Evolutionary conservation across 2,329 filamentous ascomycete genomes (phyloP), one percentile per base, ranked within the genome.

Genomic region (Dothideomycetes sp.): DNA sequence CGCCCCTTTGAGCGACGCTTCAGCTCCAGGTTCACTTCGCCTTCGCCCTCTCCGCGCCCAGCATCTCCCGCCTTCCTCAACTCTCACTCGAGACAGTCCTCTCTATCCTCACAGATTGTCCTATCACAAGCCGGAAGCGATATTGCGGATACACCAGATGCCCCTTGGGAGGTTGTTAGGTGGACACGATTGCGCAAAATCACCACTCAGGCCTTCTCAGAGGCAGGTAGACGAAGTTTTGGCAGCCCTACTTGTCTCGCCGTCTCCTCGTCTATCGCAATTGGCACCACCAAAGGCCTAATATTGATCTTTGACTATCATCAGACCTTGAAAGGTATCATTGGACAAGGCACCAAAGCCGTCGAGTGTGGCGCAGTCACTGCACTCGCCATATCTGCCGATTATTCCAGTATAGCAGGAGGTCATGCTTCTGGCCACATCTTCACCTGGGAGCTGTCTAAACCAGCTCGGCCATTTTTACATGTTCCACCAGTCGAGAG

Each of bases 291-390:
- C 3, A 96, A 94, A 62, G 91, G 93, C 40, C 80, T 95, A 60
- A 83, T 96, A 43, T 69, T 98, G 57, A 79, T 96, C 45, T 98
- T 98, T 65, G 93, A 98, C 66, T 96, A 95, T 61, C 86, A 93
- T 59, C 91, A 98, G 63, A 91, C 84, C 51, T 67, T 96, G 43
- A 95, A 94, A 63, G 81, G 84, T 53, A 94, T 96, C 44, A 86
- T 98, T 48, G 91, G 91, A 2, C 83, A 84, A 22, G 88, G 89
- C 23, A 94, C 88, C 1, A 94, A 91, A 71, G 89, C 91, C 53
- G 76, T 94, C 36, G 91, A 96, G 64, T 93, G 83, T 48, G 93
- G 91, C 1, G 69, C 87, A 32, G 74, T 98, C 34, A 94, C 86
- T 4, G 76, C 91, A 1, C 69, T 98, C 44, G 86, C 91, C 4